These are phyloP conservation scores for Phylloporus sp. DNA, from an alignment of 768 basidiomycete species.

Conservation along the genomic window DNA sequence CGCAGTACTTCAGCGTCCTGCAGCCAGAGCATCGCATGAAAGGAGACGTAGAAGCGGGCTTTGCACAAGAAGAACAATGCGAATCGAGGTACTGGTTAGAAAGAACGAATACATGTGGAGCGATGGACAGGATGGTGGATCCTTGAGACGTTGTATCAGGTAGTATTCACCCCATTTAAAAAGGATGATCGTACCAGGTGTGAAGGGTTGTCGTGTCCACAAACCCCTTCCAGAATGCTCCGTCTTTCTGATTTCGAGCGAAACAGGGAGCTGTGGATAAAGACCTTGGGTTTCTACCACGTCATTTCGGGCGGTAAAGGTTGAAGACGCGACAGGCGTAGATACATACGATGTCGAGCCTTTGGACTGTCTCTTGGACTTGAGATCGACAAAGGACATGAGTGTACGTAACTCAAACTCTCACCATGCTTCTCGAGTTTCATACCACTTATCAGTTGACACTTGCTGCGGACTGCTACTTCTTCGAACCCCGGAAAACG, in stretches of 20 bases:
- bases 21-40: slow-evolving; percentile 76
- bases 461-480: background rate
- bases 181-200: slow-evolving; percentile 33
- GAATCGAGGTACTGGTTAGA: slow-evolving; percentile 55
- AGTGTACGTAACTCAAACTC: background rate
- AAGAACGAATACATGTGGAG: slow-evolving; percentile 60
- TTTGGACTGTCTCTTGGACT: slow-evolving; percentile 28
- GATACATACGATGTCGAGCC: slow-evolving; percentile 34
- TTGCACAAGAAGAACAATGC: slow-evolving; percentile 69
- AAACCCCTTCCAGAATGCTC: slow-evolving; percentile 41
- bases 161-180: background rate
- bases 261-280: slow-evolving; percentile 34
- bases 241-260: slow-evolving; percentile 37
- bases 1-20: slow-evolving; percentile 69
- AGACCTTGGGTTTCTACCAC: slow-evolving; percentile 8
- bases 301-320: background rate
- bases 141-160: slow-evolving; percentile 39
- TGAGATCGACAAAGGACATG: slow-evolving; percentile 37
- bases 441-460: slow-evolving; percentile 6
- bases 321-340: slow-evolving; percentile 18
- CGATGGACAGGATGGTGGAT: slow-evolving; percentile 47
- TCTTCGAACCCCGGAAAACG: slow-evolving; percentile 1
- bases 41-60: slow-evolving; percentile 30
- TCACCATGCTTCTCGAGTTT: background rate
- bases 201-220: slow-evolving; percentile 34